Conservation (phyloP, 139 green algal species). For the Bryopsis sp. region DNA sequence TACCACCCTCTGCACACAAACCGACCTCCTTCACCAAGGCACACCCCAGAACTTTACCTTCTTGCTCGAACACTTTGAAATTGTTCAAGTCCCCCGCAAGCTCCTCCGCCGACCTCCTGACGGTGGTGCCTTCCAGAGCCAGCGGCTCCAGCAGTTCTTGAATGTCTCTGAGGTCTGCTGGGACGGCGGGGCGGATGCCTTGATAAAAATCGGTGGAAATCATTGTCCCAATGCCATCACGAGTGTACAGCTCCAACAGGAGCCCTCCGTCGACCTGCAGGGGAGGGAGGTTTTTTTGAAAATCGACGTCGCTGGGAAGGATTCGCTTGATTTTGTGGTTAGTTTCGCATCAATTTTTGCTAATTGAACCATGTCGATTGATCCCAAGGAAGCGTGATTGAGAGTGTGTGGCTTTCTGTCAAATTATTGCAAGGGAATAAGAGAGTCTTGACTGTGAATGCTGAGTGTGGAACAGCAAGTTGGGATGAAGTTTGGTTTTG, state of each 20-base stretch:
- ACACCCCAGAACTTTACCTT: constrained; percentile 66
- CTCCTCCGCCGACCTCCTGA: constrained; percentile 42
- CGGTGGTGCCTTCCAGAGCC: constrained; percentile 43
- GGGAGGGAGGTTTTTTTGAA: too few species aligned
- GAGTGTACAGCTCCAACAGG: constrained; percentile 91
- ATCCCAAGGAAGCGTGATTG: too few species aligned
- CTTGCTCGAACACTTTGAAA: constrained; percentile 60
- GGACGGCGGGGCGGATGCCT: constrained; percentile 68
- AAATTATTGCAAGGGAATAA: too few species aligned
- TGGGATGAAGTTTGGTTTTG: too few species aligned
- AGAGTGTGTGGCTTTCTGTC: too few species aligned
- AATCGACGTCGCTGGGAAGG: too few species aligned
- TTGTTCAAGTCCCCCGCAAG: constrained; percentile 32
- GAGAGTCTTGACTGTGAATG: too few species aligned
- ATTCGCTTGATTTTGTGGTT: too few species aligned
- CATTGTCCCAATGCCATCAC: constrained; percentile 89
- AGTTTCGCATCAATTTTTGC: too few species aligned
- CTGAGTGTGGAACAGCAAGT: too few species aligned
- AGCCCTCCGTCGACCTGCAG: constrained; percentile 60
- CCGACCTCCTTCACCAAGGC: constrained; percentile 61
- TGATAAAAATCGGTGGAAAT: constrained; percentile 88
- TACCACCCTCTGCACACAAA: constrained; percentile 29
- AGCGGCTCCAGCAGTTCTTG: constrained; percentile 56
- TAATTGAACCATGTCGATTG: too few species aligned
- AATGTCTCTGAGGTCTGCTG: constrained; percentile 47